Evolutionary conservation across 805 yeast genomes (phyloP), one percentile per base, ranked within the genome.

Genomic region (Nakazawaea laoshanensis): DNA sequence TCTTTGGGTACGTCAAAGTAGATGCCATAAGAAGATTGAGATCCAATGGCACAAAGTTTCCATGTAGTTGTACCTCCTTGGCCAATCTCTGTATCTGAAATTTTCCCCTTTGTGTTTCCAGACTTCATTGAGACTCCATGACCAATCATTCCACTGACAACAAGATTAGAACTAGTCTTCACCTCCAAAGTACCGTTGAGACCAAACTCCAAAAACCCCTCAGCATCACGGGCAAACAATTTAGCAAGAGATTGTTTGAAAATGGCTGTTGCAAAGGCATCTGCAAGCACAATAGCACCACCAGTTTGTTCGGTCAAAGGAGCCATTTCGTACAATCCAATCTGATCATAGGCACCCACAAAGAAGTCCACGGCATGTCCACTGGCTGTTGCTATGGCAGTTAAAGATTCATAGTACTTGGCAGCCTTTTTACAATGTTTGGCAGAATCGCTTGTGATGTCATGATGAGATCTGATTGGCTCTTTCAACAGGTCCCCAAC

Each of bases 241-340:
- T 70, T 65, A 33, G 67, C 61, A 35, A 76, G 65, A 16, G 83
- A 75, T 52, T 77, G 83, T 44, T 70, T 74, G 59, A 77, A 77
- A 40, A 77, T 77, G 1, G 84, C 70, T 0, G 84, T 77, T 21
- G 70, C 65, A 47, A 77, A 77, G 3, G 78, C 70, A 54, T 77
- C 86, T 36, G 77, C 62, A 59, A 76, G 65, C 3, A 77, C 73
- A 17, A 75, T 64, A 3, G 59, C 57, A 32, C 86, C 86, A 18
- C 85, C 85, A 8, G 83, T 75, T 37, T 61, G 61, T 44, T 65
- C 62, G 32, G 73, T 58, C 8, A 77, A 52, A 11, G 65, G 59
- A 38, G 72, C 77, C 85, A 77, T 78, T 48, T 77, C 86, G 41
- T 57, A 68, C 20, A 77, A 55, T 1, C 86, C 86, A 27, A 75